Conservation (phyloP, 179 eudicot genomes). For the Beta corolliflora region DNA sequence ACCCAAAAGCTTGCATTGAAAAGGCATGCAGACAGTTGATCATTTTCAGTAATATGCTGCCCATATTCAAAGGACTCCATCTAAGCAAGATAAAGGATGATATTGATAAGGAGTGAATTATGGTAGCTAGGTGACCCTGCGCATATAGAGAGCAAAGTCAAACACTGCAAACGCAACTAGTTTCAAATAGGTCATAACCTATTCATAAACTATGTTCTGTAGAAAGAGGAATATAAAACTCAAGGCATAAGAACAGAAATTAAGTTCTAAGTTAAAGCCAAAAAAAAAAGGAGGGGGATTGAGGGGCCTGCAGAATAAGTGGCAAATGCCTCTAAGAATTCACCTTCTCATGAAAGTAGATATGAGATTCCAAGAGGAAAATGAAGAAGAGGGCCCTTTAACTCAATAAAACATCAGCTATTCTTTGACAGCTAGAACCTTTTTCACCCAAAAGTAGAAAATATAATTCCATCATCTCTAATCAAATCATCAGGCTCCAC, state of each 20-base stretch:
- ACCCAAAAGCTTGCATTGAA: constrained; percentile 38
- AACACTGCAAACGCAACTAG: constrained; percentile 19
- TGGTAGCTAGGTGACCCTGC: constrained; percentile 54
- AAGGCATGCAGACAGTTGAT: constrained; percentile 33
- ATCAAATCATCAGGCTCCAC: not conserved
- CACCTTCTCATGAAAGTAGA: not conserved
- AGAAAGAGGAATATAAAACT: not conserved
- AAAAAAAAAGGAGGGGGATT: too few relatives aligned
- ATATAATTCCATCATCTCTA: not conserved
- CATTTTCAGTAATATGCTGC: constrained; percentile 32
- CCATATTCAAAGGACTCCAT: constrained; percentile 37
- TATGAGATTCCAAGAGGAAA: not conserved
- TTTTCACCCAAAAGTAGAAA: constrained; percentile 8
- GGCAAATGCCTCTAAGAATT: not conserved
- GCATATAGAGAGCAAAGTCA: constrained; percentile 32
- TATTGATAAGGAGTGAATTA: constrained; percentile 38
- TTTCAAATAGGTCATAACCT: constrained; percentile 2
- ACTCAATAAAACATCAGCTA: not conserved
- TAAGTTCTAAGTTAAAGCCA: not conserved
- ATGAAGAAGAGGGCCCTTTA: not conserved
- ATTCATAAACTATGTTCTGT: not conserved
- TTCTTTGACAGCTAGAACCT: not conserved
- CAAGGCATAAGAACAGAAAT: not conserved
- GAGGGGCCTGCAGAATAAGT: not conserved
- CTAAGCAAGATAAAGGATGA: constrained; percentile 50